Evolutionary conservation across 1,284 basidiomycete species (phyloP).

Genomic region (Apiotrichum laibachii): DNA sequence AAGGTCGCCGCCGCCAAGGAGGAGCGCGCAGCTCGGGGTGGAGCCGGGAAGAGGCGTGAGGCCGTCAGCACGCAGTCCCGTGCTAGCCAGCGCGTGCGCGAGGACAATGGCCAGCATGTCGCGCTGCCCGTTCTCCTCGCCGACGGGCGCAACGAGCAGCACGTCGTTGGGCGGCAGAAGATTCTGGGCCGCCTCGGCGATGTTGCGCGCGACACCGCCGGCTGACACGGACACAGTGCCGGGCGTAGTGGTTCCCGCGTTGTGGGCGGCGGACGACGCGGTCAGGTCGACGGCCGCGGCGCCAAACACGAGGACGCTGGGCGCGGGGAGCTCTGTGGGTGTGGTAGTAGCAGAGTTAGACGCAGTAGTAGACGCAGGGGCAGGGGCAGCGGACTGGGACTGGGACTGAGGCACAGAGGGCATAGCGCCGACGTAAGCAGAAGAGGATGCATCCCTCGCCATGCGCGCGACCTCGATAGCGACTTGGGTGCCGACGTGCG

Average conservation of each 20-base stretch:
- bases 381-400: not conserved
- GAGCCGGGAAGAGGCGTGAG: conserved; percentile 54
- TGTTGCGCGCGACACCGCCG: conserved; percentile 91
- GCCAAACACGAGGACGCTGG: conserved; percentile 66
- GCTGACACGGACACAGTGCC: conserved; percentile 70
- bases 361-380: not conserved
- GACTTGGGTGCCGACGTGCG: conserved; percentile 75
- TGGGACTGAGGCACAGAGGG: not conserved
- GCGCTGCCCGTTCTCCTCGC: conserved; percentile 45
- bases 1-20: conserved; percentile 74
- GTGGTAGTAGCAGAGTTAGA: not conserved
- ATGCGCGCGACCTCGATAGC: conserved; percentile 63
- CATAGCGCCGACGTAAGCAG: not conserved
- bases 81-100: conserved; percentile 57
- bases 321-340: conserved; percentile 21
- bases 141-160: conserved; percentile 53
- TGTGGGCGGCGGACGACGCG: conserved; percentile 51
- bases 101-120: conserved; percentile 71
- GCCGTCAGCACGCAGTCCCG: conserved; percentile 81
- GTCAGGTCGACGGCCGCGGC: conserved; percentile 84
- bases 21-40: conserved; percentile 80
- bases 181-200: conserved; percentile 73
- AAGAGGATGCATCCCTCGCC: not conserved
- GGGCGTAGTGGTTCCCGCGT: conserved; percentile 66
- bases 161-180: conserved; percentile 36